Base-by-base conservation (phyloP, 2,329 filamentous ascomycete species). In the Fonsecaea nubica region DNA sequence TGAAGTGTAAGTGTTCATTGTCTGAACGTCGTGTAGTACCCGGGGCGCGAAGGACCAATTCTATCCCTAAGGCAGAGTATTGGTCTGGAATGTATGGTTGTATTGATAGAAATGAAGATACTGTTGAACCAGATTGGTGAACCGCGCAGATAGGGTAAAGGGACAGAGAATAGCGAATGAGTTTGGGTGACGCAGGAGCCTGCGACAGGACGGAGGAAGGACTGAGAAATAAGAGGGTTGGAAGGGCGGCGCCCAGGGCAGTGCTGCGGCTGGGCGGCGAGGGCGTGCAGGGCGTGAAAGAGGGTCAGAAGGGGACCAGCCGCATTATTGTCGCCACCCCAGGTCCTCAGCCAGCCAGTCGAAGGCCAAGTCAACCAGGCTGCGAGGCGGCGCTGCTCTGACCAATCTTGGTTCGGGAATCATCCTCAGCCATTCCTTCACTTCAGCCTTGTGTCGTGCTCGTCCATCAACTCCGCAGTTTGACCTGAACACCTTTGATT, bases 1-100 rank as follows among this genome's bases (percentile, higher is more conserved):
- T 45, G 64, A 67, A 50, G 62, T 68, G 59, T 38, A 63, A 70
- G 69, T 61, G 68, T 70, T 68, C 68, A 72, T 72, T 71, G 69
- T 71, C 64, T 64, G 62, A 42, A 52, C 30, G 65, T 36, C 42
- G 36, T 56, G 61, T 48, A 42, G 40, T 42, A 30, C 45, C 33
- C 42, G 55, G 52, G 48, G 55, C 7, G 53, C 55, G 64, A 61
- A 53, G 40, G 48, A 58, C 52, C 58, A 58, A 63, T 56, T 63
- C 62, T 62, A 64, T 62, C 45, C 54, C 50, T 53, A 45, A 35
- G 33, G 58, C 42, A 61, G 63, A 59, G 36, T 48, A 55, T 60
- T 45, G 59, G 64, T 67, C 62, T 54, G 54, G 55, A 62, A 50
- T 30, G 21, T 10, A 50, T 30, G 12, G 18, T 50, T 30, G 45